These are phyloP conservation scores for Jatropha podagrica DNA, from an alignment of 441 rosid species.

Conservation along the genomic window DNA sequence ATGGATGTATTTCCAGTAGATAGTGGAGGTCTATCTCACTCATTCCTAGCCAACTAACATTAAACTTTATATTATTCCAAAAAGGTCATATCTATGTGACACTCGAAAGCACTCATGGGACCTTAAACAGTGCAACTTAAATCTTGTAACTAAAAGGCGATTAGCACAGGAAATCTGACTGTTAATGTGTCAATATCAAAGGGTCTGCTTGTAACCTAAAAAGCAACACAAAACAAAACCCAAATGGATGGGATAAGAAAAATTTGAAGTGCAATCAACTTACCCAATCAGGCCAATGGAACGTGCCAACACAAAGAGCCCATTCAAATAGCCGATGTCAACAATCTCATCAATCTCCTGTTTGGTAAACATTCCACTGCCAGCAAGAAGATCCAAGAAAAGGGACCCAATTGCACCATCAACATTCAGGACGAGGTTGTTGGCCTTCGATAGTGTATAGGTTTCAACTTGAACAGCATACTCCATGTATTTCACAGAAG, in stretches of 20 bases:
- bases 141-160: neutral
- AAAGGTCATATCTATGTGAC: neutral
- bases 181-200: conserved; percentile 8
- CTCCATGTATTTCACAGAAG: conserved; percentile 92
- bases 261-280: conserved; percentile 19
- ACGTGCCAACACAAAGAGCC: conserved; percentile 84
- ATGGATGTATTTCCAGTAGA: neutral
- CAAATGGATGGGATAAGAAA: conserved; percentile 12
- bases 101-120: neutral
- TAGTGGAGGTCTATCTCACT: neutral
- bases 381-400: conserved; percentile 93
- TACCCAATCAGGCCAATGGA: conserved; percentile 93
- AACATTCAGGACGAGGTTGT: conserved; percentile 78
- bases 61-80: neutral
- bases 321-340: conserved; percentile 84
- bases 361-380: conserved; percentile 90
- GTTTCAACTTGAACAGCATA: conserved; percentile 89
- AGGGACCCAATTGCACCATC: conserved; percentile 96
- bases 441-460: conserved; percentile 87
- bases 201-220: conserved; percentile 1
- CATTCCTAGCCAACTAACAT: neutral
- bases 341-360: conserved; percentile 90
- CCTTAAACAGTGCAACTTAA: neutral
- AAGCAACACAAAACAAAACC: conserved; percentile 1
- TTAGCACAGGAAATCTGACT: conserved; percentile 6